Conservation (phyloP, 176 grass and related monocot species). For the Pharus latifolius region DNA sequence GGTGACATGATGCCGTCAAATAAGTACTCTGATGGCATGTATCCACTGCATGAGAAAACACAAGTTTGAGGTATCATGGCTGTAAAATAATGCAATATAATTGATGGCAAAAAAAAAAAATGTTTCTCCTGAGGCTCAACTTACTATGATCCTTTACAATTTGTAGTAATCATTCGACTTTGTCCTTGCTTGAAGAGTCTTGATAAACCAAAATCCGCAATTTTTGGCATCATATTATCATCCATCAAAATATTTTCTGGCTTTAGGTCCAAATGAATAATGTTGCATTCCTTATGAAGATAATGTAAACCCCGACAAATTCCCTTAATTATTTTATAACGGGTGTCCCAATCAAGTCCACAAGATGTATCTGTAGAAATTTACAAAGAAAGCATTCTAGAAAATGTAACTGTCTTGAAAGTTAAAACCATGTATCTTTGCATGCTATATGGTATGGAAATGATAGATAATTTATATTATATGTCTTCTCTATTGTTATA, state of each 20-base stretch:
- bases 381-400: too few species aligned
- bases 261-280: not conserved
- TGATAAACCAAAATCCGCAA: not conserved
- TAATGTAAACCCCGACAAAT: not conserved
- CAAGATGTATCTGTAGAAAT: not conserved
- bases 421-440: too few species aligned
- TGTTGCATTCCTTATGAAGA: not conserved
- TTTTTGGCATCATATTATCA: not conserved
- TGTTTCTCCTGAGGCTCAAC: not conserved
- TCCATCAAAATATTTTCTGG: not conserved
- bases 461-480: too few species aligned
- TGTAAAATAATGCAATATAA: too few species aligned
- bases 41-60: not conserved
- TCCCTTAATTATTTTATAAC: not conserved
- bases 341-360: not conserved
- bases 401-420: too few species aligned
- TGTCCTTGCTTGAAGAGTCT: not conserved
- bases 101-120: not conserved
- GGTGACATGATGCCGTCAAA: not conserved
- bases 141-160: not conserved
- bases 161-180: not conserved
- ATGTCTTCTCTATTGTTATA: too few species aligned
- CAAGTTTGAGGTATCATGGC: too few species aligned
- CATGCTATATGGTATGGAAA: too few species aligned
- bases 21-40: not conserved